These are phyloP conservation scores for Novymonas esmeraldas DNA, from an alignment of 208 protist species.

Conservation along the genomic window DNA sequence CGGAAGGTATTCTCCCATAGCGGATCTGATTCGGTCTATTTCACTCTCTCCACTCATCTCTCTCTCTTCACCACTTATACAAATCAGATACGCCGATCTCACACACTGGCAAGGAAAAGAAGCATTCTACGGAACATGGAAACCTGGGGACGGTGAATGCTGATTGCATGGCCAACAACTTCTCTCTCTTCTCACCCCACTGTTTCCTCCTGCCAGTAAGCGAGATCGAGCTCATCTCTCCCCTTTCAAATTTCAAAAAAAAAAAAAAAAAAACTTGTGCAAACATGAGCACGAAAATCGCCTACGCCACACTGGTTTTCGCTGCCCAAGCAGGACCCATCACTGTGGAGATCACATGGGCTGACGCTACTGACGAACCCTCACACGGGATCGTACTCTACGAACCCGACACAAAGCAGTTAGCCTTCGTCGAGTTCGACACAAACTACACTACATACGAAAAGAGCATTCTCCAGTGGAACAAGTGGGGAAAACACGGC, in stretches of 20 bases:
- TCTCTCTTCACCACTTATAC: no score
- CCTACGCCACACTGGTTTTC: neutral
- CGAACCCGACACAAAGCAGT: neutral
- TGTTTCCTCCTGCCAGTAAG: neutral
- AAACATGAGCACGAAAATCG: neutral
- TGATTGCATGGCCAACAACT: neutral
- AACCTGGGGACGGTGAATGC: neutral
- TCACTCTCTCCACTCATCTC: no score
- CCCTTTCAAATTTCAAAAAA: neutral
- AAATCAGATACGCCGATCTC: no score
- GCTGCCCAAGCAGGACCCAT: neutral
- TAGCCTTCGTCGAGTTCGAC: neutral
- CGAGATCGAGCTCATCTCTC: neutral
- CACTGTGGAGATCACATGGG: neutral
- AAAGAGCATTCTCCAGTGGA: neutral
- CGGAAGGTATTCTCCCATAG: no score
- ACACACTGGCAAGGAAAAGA: no score
- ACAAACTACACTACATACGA: neutral
- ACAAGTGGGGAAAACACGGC: neutral
- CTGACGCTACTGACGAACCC: neutral
- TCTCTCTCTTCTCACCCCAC: neutral
- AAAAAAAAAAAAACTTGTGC: no score
- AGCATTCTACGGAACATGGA: neutral
- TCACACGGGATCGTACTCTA: neutral
- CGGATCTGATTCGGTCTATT: no score